Evolutionary conservation across 192 early-diverging fungal genomes (phyloP).

Genomic region (Umbelopsis sp.): DNA sequence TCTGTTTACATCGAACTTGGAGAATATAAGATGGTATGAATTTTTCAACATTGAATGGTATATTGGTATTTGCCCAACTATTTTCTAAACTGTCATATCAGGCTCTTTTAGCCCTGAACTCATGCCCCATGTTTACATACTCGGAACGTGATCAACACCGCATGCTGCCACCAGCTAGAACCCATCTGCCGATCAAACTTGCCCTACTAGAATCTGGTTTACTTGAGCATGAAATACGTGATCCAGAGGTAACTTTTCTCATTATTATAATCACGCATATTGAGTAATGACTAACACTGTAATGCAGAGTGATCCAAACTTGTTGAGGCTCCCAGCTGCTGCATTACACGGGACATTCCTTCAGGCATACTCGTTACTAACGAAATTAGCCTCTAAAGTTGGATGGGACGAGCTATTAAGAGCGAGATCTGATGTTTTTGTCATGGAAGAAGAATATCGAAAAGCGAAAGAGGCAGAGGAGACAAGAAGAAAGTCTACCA

Average conservation of each 20-base stretch:
- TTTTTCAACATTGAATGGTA: background rate
- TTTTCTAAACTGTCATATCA: constrained; percentile 23
- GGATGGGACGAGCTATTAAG: constrained; percentile 98
- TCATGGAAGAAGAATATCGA: constrained; percentile 99
- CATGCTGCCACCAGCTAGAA: constrained; percentile 85
- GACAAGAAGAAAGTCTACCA: constrained; percentile 38
- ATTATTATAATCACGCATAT: too few relatives aligned
- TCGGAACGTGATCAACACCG: constrained; percentile 84
- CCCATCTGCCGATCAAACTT: constrained; percentile 85
- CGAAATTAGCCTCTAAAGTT: constrained; percentile 75
- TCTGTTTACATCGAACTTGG: constrained; percentile 36
- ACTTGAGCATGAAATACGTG: constrained; percentile 61
- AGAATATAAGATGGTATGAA: constrained; percentile 18
- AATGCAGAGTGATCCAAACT: constrained; percentile 56
- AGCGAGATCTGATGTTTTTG: constrained; percentile 88
- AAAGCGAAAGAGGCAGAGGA: constrained; percentile 74
- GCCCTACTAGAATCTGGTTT: constrained; percentile 63
- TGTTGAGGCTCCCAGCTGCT: constrained; percentile 84
- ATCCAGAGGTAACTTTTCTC: constrained; percentile 45
- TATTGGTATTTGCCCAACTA: too few relatives aligned
- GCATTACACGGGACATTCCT: constrained; percentile 93
- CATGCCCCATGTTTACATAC: constrained; percentile 99
- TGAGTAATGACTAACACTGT: background rate
- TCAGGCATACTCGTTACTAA: constrained; percentile 83
- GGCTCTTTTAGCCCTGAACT: constrained; percentile 94